Conservation (phyloP, 306 rosid species). For the Leucaena leucocephala region DNA sequence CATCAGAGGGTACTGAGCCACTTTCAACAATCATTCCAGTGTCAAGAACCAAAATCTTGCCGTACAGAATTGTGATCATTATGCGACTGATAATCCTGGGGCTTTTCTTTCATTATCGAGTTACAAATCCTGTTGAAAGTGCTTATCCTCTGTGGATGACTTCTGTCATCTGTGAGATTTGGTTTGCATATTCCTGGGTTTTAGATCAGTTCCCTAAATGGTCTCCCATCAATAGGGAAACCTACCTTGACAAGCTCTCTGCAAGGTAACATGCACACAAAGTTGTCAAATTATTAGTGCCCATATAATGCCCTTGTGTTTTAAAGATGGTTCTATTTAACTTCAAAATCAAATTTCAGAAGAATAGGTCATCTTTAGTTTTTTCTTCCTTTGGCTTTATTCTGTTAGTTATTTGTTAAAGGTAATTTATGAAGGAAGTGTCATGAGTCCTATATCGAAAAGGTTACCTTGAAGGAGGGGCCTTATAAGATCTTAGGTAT, state of each 20-base stretch:
- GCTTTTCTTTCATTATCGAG: slow-evolving; percentile 91
- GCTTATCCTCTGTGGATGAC: slow-evolving; percentile 95
- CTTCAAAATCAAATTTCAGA: slow-evolving; percentile 1
- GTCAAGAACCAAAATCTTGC: slow-evolving; percentile 63
- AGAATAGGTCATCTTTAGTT: slow-evolving; percentile 5
- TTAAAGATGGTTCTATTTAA: slow-evolving; percentile 27
- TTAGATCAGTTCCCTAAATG: slow-evolving; percentile 98
- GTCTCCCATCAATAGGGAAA: slow-evolving; percentile 79
- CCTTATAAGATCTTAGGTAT: too few relatives aligned
- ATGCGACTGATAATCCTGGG: slow-evolving; percentile 75
- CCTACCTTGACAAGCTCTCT: slow-evolving; percentile 69
- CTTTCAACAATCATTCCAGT: slow-evolving; percentile 72
- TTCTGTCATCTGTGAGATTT: slow-evolving; percentile 91
- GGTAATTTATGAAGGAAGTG: not conserved
- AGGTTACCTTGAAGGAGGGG: too few relatives aligned
- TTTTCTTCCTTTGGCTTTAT: slow-evolving; percentile 1
- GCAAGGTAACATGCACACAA: slow-evolving; percentile 69
- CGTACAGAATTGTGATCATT: slow-evolving; percentile 78
- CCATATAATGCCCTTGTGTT: slow-evolving; percentile 22
- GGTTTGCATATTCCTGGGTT: slow-evolving; percentile 98
- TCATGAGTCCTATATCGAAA: too few relatives aligned
- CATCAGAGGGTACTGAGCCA: slow-evolving; percentile 59
- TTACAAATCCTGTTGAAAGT: slow-evolving; percentile 89
- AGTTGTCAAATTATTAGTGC: slow-evolving; percentile 15
- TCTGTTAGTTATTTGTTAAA: slow-evolving; percentile 16